phyloP scores from a whole-genome alignment of 345 rosid genomes.

The Salix suchowensis region DNA sequence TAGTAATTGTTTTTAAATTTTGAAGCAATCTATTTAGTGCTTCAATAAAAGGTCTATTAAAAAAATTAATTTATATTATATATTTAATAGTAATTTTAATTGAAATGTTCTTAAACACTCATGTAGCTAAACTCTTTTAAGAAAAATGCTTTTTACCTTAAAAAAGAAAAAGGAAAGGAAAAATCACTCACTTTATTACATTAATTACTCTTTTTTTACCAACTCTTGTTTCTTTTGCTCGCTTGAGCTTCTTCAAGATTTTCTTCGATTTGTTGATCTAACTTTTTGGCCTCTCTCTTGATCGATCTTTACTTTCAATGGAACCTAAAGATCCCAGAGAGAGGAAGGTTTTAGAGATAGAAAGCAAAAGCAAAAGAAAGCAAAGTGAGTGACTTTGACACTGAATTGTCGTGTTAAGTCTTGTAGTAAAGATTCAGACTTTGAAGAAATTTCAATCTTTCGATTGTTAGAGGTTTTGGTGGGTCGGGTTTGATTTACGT shows the following conservation, averaged over 20 bases:
- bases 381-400: conserved; percentile 16
- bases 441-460: not conserved
- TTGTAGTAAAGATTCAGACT: conserved; percentile 6
- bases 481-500: conserved; percentile 33
- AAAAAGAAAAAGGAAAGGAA: not conserved
- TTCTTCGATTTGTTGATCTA: conserved; percentile 84
- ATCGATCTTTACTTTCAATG: conserved; percentile 51
- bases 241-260: conserved; percentile 41
- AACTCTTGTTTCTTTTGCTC: conserved; percentile 24
- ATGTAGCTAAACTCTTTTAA: too few species aligned
- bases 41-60: too few species aligned
- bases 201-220: conserved; percentile 33
- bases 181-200: conserved; percentile 6
- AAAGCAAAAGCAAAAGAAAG: conserved; percentile 13
- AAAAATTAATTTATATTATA: too few species aligned
- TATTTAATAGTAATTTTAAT: too few species aligned
- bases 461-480: conserved; percentile 20
- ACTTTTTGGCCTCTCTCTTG: conserved; percentile 39
- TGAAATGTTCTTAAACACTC: too few species aligned
- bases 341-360: conserved; percentile 24
- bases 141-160: too few species aligned
- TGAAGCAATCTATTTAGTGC: too few species aligned
- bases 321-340: conserved; percentile 42
- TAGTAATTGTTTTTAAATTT: too few species aligned
- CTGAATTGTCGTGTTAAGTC: conserved; percentile 7